phyloP scores from a whole-genome alignment of 768 basidiomycete species.

The Tulasnella sp. region DNA sequence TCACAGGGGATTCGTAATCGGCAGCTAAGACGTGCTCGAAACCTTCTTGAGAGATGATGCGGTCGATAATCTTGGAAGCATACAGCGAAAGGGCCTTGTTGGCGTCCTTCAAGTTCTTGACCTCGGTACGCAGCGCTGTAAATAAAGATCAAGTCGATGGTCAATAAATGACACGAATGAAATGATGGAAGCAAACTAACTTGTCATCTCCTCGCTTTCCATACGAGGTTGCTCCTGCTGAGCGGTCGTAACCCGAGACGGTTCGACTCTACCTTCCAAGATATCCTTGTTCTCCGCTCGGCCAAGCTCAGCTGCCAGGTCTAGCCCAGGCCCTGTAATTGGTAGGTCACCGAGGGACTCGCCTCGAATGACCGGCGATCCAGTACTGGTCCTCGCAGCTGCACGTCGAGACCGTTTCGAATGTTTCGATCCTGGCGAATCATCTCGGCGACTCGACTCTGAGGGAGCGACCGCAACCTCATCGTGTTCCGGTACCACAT shows the following conservation, averaged over 20 bases:
- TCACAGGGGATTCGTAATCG: slow-evolving; percentile 52
- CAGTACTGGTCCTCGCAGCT: slow-evolving; percentile 29
- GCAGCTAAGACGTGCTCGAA: slow-evolving; percentile 95
- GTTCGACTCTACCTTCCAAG: slow-evolving; percentile 36
- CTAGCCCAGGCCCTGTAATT: slow-evolving; percentile 79
- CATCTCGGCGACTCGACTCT: slow-evolving; percentile 13
- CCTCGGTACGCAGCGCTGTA: slow-evolving; percentile 61
- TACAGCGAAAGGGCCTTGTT: slow-evolving; percentile 94
- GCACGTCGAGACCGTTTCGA: slow-evolving; percentile 42
- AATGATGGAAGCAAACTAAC: background rate
- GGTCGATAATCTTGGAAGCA: slow-evolving; percentile 95
- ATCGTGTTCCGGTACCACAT: slow-evolving; percentile 13
- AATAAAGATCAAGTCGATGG: slow-evolving; percentile 24
- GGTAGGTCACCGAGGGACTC: slow-evolving; percentile 80
- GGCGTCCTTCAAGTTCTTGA: slow-evolving; percentile 87
- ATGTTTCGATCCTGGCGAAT: slow-evolving; percentile 31
- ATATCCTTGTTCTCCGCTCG: slow-evolving; percentile 84
- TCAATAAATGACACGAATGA: slow-evolving; percentile 25
- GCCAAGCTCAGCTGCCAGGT: slow-evolving; percentile 84
- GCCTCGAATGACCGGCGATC: slow-evolving; percentile 37
- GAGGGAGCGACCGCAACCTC: slow-evolving; percentile 2
- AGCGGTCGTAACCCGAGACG: background rate
- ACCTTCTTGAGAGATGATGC: slow-evolving; percentile 91
- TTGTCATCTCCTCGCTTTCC: slow-evolving; percentile 3
- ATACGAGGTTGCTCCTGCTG: background rate